Evolutionary conservation across 2,329 filamentous ascomycete genomes (phyloP), one percentile per base, ranked within the genome.

Genomic region (Ceratocystis diversiconidia): DNA sequence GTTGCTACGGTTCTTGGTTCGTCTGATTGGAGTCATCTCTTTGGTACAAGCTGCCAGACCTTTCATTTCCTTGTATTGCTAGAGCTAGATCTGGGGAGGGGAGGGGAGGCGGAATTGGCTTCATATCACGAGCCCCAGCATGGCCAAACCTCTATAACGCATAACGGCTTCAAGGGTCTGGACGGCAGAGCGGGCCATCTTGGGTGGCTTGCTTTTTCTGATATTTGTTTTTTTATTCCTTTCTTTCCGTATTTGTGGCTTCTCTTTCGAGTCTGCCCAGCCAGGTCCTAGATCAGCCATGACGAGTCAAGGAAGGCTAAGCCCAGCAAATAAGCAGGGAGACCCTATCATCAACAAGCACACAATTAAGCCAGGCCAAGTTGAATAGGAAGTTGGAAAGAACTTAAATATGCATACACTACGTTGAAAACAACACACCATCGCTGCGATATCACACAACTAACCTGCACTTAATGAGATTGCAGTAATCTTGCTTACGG

Each of bases 121-220:
- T 59, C 36, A 59, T 59, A 59, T 59, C 55, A 59, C 55, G 55
- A 59, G 55, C 55, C 55, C n/a, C 32, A 59, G 12, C 55, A 36
- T 59, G 52, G 28, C 28, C 52, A 59, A 32, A 32, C 52, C 52
- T n/a, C 52, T 32, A 10, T 59, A 32, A n/a, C n/a, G 52, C 52
- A 59, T 19, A 36, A 8, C 28, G 8, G 8, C 28, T 5, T 10
- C 8, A 10, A 59, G 28, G 55, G 55, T 15, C 55, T n/a, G n/a
- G 28, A 30, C 55, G 17, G 5, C 55, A 25, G 32, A 59, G 55
- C 55, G 12, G 55, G 17, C 28, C 28, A 30, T 36, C 55, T 59
- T 28, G 55, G 10, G 36, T 15, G 10, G 36, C 36, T 41, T 41
- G 36, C 10, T 15, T 41, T 41, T 15, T 5, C 10, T 15, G 36